Percentiles rank a stretch among this genome's conserved stretches.
phyloP scores from a whole-genome alignment of 345 rosid species.

The Gossypioides kirkii region DNA sequence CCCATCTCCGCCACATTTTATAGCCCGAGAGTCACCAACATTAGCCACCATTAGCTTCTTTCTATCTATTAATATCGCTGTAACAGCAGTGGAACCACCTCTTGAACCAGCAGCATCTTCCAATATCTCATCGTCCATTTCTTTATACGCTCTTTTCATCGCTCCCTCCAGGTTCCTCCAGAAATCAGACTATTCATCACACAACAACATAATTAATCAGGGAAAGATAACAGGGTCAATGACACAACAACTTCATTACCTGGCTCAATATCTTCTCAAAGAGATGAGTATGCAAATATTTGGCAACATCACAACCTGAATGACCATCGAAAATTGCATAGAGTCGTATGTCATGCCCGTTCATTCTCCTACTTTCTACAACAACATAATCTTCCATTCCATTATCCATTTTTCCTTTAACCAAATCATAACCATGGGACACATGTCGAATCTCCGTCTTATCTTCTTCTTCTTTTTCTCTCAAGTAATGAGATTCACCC shows the following conservation, averaged over 20 bases:
- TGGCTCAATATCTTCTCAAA: conserved; percentile 41
- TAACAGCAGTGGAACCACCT: conserved; percentile 53
- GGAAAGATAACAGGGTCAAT: background rate
- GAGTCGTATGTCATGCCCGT: conserved; percentile 37
- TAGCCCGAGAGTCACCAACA: conserved; percentile 50
- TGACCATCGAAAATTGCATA: conserved; percentile 60
- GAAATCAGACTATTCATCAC: conserved; percentile 31
- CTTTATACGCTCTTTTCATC: conserved; percentile 34
- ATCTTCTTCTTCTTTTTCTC: conserved; percentile 10
- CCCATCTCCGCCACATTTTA: conserved; percentile 29
- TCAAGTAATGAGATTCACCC: background rate
- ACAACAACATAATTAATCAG: no score
- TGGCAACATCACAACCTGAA: conserved; percentile 42
- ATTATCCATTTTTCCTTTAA: conserved; percentile 47
- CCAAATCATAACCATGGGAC: conserved; percentile 42
- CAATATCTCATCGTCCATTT: conserved; percentile 37
- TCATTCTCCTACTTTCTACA: conserved; percentile 28
- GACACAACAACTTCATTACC: conserved; percentile 17
- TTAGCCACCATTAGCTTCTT: conserved; percentile 44
- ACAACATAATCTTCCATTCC: conserved; percentile 54
- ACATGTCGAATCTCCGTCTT: conserved; percentile 14
- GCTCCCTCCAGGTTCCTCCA: conserved; percentile 34
- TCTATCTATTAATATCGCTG: conserved; percentile 39
- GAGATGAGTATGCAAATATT: conserved; percentile 41
- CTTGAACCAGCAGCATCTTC: conserved; percentile 27